Percentiles rank a stretch among this genome's conserved stretches.
Evolutionary conservation across 1,139 yeast genomes (phyloP).

Genomic region (Blastobotrys proliferans): DNA sequence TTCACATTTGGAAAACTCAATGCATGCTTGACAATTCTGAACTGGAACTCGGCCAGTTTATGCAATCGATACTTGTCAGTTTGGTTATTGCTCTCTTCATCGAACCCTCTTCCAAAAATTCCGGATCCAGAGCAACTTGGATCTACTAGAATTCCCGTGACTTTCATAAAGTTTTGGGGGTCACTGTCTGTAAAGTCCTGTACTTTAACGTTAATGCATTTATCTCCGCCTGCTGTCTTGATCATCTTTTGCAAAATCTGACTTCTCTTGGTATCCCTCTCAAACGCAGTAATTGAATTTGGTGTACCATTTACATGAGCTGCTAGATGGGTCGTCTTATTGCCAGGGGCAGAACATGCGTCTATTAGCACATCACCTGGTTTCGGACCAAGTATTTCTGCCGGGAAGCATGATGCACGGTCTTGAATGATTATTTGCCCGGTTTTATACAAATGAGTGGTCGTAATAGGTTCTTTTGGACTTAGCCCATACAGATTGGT

Average conservation of each 20-base stretch:
- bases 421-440: slow-evolving; percentile 91
- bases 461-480: slow-evolving; percentile 62
- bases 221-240: slow-evolving; percentile 64
- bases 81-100: slow-evolving; percentile 37
- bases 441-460: slow-evolving; percentile 58
- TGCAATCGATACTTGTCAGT: slow-evolving; percentile 53
- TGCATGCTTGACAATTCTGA: slow-evolving; percentile 83
- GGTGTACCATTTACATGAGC: slow-evolving; percentile 44
- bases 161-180: slow-evolving; percentile 58
- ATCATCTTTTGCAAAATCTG: slow-evolving; percentile 75
- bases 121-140: slow-evolving; percentile 99
- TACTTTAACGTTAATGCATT: slow-evolving; percentile 64
- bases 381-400: slow-evolving; percentile 63
- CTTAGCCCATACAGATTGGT: slow-evolving; percentile 78
- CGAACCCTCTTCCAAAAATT: slow-evolving; percentile 81
- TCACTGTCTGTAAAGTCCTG: slow-evolving; percentile 75
- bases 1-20: slow-evolving; percentile 70
- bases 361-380: slow-evolving; percentile 61
- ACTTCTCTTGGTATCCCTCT: slow-evolving; percentile 72
- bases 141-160: slow-evolving; percentile 83
- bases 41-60: slow-evolving; percentile 81
- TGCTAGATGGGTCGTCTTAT: slow-evolving; percentile 91
- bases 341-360: slow-evolving; percentile 98
- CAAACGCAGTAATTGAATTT: slow-evolving; percentile 70
- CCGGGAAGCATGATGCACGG: slow-evolving; percentile 95